A percentile compares a stretch with the other conserved stretches of the same genome.
Evolutionary conservation across 345 rosid genomes (phyloP).

Genomic region (Geranium brycei): DNA sequence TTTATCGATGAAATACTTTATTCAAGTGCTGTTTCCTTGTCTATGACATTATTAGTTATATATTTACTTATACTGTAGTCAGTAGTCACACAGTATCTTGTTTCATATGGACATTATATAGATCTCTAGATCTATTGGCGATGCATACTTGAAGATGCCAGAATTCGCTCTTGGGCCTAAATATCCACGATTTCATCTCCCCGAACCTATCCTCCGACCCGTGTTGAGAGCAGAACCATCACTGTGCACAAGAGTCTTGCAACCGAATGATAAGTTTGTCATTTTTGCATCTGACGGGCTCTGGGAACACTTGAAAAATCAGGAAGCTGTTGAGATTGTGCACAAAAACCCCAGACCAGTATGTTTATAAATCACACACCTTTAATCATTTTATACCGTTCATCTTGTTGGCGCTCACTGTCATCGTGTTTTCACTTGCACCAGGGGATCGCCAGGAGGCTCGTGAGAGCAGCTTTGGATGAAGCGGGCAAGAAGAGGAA

Average conservation of each 20-base stretch:
- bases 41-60: neutral
- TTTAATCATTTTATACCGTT: neutral
- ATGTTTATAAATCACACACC: conserved; percentile 12
- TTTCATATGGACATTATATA: conserved; percentile 14
- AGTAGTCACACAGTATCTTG: neutral
- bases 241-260: conserved; percentile 42
- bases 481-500: conserved; percentile 63
- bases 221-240: conserved; percentile 78
- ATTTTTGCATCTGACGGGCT: conserved; percentile 97
- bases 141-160: conserved; percentile 82
- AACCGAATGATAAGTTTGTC: conserved; percentile 55
- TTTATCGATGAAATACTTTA: neutral
- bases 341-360: conserved; percentile 53
- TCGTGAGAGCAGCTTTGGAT: conserved; percentile 53
- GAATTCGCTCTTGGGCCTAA: conserved; percentile 75
- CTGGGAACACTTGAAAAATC: conserved; percentile 77
- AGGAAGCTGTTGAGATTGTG: conserved; percentile 77
- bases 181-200: conserved; percentile 67
- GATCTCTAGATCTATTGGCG: conserved; percentile 95
- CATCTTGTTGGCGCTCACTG: neutral
- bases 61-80: conserved; percentile 1
- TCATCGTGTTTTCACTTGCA: neutral
- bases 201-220: conserved; percentile 63
- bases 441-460: conserved; percentile 75
- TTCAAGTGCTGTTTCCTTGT: neutral